A percentile compares a stretch with the other conserved stretches of the same genome.
Evolutionary conservation across 352 stramenopile genomes (phyloP).

Genomic region (Globisporangium cystogenes): DNA sequence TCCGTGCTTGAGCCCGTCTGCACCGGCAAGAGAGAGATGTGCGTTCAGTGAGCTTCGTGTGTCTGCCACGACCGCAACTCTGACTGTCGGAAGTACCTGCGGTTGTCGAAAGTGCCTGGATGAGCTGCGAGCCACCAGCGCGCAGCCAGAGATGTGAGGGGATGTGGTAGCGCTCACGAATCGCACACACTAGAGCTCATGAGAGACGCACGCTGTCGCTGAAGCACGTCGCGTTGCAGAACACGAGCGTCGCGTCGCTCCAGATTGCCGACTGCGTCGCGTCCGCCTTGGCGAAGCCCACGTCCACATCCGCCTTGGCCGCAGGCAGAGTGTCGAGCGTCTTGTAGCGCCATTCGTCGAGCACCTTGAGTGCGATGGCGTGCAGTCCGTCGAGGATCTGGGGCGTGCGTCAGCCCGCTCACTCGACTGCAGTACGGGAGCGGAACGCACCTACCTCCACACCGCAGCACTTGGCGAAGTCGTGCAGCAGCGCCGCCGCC

Average conservation of each 20-base stretch:
- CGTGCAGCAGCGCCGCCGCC: constrained; percentile 48
- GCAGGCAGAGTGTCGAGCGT: constrained; percentile 42
- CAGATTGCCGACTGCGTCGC: constrained; percentile 43
- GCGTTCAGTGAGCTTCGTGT: background rate
- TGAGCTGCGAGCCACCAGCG: constrained; percentile 16
- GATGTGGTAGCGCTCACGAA: background rate
- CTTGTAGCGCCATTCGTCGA: constrained; percentile 68
- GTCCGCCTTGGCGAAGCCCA: constrained; percentile 49
- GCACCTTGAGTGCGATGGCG: constrained; percentile 45
- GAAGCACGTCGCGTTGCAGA: constrained; percentile 71
- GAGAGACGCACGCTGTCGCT: constrained; percentile 43
- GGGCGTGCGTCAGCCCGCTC: background rate
- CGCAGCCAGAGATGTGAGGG: background rate
- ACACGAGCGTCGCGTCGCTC: constrained; percentile 49
- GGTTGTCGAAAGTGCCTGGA: constrained; percentile 20
- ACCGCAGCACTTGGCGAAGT: constrained; percentile 61
- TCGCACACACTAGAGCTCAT: background rate
- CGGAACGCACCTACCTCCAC: constrained; percentile 29
- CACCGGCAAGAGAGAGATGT: background rate
- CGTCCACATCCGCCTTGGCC: constrained; percentile 46
- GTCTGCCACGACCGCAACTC: background rate
- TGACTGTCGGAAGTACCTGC: background rate
- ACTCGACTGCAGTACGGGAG: background rate
- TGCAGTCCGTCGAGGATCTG: constrained; percentile 55
- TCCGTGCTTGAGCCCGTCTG: constrained; percentile 38